A percentile compares a stretch with the other conserved stretches of the same genome.
Conservation (phyloP, 1,139 yeast genomes). For the Debaryomyces coudertii region DNA sequence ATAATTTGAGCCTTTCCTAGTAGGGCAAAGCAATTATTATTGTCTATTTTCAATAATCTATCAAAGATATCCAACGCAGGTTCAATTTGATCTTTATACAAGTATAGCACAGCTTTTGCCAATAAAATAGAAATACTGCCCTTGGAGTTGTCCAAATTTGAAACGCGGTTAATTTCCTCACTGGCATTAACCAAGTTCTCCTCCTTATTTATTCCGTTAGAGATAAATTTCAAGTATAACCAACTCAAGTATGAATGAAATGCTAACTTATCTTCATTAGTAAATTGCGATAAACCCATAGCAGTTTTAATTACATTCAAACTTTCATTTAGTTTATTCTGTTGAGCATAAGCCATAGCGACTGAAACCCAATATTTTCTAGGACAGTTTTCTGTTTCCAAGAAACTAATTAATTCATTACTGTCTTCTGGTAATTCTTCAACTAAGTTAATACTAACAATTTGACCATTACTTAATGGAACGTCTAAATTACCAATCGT, state of each 20-base stretch:
- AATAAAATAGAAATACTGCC: conserved; percentile 48
- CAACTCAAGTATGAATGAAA: conserved; percentile 72
- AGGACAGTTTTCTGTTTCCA: conserved; percentile 78
- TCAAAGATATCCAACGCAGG: conserved; percentile 70
- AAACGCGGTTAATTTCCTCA: conserved; percentile 23
- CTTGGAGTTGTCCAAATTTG: conserved; percentile 19
- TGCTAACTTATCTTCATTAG: conserved; percentile 52
- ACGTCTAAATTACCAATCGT: conserved; percentile 54
- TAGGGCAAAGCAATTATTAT: conserved; percentile 71
- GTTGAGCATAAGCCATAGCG: conserved; percentile 77
- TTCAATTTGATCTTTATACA: conserved; percentile 55
- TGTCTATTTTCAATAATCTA: conserved; percentile 50
- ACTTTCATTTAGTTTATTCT: conserved; percentile 63
- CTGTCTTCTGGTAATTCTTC: conserved; percentile 90
- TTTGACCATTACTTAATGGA: conserved; percentile 70
- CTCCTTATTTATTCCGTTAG: conserved; percentile 30
- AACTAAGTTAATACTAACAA: conserved; percentile 66
- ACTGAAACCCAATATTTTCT: conserved; percentile 82
- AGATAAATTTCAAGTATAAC: conserved; percentile 57
- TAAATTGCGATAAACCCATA: conserved; percentile 39
- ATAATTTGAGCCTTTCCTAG: conserved; percentile 84
- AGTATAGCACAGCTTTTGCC: conserved; percentile 59
- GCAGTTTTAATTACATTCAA: conserved; percentile 66
- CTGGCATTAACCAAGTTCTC: conserved; percentile 28
- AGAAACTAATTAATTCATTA: conserved; percentile 72